These are phyloP conservation scores for Rutstroemia sp. DNA, from an alignment of 2,329 filamentous ascomycete species.

Conservation along the genomic window DNA sequence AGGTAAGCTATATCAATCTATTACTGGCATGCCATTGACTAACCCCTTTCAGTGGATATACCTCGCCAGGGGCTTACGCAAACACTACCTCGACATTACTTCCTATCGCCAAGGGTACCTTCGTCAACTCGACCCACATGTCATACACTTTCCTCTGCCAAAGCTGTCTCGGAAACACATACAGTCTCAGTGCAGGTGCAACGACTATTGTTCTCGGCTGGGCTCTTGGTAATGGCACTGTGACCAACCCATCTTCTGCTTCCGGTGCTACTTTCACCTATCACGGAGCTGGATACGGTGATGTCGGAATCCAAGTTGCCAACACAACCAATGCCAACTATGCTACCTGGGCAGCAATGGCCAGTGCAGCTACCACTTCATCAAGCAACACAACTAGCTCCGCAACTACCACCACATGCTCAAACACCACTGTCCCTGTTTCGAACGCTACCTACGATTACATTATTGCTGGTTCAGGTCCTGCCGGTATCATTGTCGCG, in stretches of 20 bases:
- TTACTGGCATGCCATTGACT: neutral
- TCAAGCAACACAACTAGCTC: conserved; percentile 1
- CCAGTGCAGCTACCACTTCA: neutral
- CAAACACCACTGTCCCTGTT: neutral
- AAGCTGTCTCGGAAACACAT: conserved; percentile 31
- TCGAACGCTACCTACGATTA: conserved; percentile 5
- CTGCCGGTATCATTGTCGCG: conserved; percentile 8
- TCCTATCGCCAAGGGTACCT: conserved; percentile 44
- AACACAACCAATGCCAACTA: neutral
- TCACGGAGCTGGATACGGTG: conserved; percentile 3
- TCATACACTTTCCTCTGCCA: conserved; percentile 48
- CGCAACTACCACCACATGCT: neutral
- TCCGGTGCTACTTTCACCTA: conserved; percentile 7
- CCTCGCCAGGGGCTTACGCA: conserved; percentile 38
- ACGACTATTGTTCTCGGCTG: neutral
- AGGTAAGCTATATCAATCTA: neutral
- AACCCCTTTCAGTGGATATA: conserved; percentile 32
- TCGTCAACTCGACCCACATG: conserved; percentile 44
- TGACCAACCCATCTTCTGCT: conserved; percentile 3
- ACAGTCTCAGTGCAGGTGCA: neutral
- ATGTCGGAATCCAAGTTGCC: neutral
- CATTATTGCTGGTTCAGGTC: conserved; percentile 6
- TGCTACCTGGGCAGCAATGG: conserved; percentile 4
- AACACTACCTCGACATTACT: conserved; percentile 33
- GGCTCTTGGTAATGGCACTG: conserved; percentile 6